A percentile compares a stretch with the other conserved stretches of the same genome.
Conservation (phyloP, 164 flowering plant genomes). For the Magnolia sinica region DNA sequence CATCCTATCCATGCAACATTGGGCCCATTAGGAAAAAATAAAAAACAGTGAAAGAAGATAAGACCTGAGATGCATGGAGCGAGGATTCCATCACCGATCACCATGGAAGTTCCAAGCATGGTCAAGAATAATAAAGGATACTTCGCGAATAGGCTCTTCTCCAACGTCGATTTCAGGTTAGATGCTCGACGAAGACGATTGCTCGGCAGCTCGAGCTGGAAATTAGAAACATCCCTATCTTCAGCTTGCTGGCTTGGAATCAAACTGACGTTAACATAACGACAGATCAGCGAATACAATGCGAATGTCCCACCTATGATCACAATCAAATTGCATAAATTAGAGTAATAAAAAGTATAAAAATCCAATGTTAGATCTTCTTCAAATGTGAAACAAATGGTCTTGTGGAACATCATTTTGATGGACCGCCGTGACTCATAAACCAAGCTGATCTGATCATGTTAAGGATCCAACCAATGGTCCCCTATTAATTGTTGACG, state of each 20-base stretch:
- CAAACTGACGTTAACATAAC: slow-evolving; percentile 27
- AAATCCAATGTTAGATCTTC: not conserved
- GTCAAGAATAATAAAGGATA: slow-evolving; percentile 17
- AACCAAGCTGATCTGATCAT: no score
- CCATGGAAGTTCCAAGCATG: slow-evolving; percentile 31
- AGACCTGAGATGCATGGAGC: slow-evolving; percentile 35
- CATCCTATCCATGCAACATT: no score
- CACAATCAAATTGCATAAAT: not conserved
- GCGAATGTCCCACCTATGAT: slow-evolving; percentile 29
- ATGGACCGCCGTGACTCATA: no score
- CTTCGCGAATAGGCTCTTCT: slow-evolving; percentile 18
- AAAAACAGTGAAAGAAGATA: no score
- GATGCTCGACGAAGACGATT: slow-evolving; percentile 20
- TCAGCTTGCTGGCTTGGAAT: slow-evolving; percentile 28
- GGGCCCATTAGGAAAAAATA: not conserved
- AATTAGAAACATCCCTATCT: slow-evolving; percentile 10
- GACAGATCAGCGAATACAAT: slow-evolving; percentile 27
- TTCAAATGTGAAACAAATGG: not conserved
- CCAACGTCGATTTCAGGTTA: slow-evolving; percentile 15
- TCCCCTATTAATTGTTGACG: no score
- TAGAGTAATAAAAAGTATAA: no score
- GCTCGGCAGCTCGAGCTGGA: slow-evolving; percentile 16
- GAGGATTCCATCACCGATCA: slow-evolving; percentile 30
- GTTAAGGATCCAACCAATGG: no score
- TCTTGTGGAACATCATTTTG: no score